Evolutionary conservation across 2,329 filamentous ascomycete genomes (phyloP).

Genomic region (Diplodia intermedia): DNA sequence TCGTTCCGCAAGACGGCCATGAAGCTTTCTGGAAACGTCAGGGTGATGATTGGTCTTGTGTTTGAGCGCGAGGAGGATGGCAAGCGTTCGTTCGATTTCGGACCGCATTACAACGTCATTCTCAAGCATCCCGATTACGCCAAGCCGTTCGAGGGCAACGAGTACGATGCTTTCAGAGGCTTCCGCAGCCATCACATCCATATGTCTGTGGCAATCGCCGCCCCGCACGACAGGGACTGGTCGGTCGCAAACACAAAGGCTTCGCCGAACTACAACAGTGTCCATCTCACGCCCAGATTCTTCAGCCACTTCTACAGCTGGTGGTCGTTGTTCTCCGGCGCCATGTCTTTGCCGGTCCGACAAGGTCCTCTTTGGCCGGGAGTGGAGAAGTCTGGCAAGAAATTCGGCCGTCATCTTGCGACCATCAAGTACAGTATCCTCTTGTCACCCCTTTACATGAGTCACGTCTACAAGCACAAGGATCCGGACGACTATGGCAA

Average conservation of each 20-base stretch:
- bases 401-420: conserved; percentile 95
- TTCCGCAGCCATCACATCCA: conserved; percentile 98
- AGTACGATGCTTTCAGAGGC: conserved; percentile 93
- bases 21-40: conserved; percentile 96
- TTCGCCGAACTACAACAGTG: conserved; percentile 92
- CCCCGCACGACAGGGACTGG: conserved; percentile 88
- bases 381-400: conserved; percentile 95
- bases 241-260: conserved; percentile 73
- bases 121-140: conserved; percentile 81
- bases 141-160: conserved; percentile 61
- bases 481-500: conserved; percentile 86
- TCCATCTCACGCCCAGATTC: conserved; percentile 92
- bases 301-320: conserved; percentile 98
- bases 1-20: conserved; percentile 98
- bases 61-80: conserved; percentile 84
- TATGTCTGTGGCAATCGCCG: conserved; percentile 87
- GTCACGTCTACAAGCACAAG: conserved; percentile 98
- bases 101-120: conserved; percentile 88
- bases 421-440: conserved; percentile 98
- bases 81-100: conserved; percentile 83
- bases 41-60: conserved; percentile 88
- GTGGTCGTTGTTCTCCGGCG: conserved; percentile 96
- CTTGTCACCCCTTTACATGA: conserved; percentile 89
- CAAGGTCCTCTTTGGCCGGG: conserved; percentile 92
- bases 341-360: conserved; percentile 91